Evolutionary conservation across 1,139 yeast species (phyloP).

Genomic region (Zhuliangozyma blackwelliae): DNA sequence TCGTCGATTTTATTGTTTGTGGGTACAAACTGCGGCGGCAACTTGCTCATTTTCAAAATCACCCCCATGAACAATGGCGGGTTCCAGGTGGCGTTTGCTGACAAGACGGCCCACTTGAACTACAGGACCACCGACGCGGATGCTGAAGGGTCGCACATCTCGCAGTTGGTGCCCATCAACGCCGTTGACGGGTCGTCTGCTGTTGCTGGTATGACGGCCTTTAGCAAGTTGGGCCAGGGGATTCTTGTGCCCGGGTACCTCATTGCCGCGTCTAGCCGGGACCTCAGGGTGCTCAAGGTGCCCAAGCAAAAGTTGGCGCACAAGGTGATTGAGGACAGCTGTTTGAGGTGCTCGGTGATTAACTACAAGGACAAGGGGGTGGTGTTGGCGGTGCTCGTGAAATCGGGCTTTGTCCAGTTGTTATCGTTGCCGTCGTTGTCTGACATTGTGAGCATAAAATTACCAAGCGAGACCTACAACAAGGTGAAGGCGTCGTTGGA

Average conservation of each 20-base stretch:
- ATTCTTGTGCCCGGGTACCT: slow-evolving; percentile 59
- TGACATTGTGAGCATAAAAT: slow-evolving; percentile 34
- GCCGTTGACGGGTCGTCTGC: slow-evolving; percentile 58
- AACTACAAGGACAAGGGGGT: slow-evolving; percentile 27
- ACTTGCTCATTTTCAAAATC: slow-evolving; percentile 61
- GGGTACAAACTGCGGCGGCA: slow-evolving; percentile 78
- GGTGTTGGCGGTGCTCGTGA: slow-evolving; percentile 32
- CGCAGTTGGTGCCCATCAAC: slow-evolving; percentile 56
- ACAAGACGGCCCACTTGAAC: slow-evolving; percentile 40
- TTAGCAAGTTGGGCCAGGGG: slow-evolving; percentile 63
- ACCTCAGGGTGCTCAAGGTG: slow-evolving; percentile 58
- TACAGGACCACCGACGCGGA: slow-evolving; percentile 26
- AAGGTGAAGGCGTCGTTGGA: slow-evolving; percentile 21
- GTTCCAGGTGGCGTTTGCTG: slow-evolving; percentile 57
- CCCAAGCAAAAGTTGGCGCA: slow-evolving; percentile 63
- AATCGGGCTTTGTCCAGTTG: slow-evolving; percentile 37
- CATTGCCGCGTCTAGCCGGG: slow-evolving; percentile 54
- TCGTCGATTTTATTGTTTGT: slow-evolving; percentile 69
- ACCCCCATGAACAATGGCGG: slow-evolving; percentile 69
- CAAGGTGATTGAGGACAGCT: slow-evolving; percentile 59
- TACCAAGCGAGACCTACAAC: slow-evolving; percentile 30
- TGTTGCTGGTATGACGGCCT: slow-evolving; percentile 55
- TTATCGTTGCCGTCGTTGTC: slow-evolving; percentile 36
- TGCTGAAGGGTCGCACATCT: slow-evolving; percentile 44
- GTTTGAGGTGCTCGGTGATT: slow-evolving; percentile 44